phyloP scores from a whole-genome alignment of 495 filamentous ascomycete species.

The Lasiosphaeria miniovina region DNA sequence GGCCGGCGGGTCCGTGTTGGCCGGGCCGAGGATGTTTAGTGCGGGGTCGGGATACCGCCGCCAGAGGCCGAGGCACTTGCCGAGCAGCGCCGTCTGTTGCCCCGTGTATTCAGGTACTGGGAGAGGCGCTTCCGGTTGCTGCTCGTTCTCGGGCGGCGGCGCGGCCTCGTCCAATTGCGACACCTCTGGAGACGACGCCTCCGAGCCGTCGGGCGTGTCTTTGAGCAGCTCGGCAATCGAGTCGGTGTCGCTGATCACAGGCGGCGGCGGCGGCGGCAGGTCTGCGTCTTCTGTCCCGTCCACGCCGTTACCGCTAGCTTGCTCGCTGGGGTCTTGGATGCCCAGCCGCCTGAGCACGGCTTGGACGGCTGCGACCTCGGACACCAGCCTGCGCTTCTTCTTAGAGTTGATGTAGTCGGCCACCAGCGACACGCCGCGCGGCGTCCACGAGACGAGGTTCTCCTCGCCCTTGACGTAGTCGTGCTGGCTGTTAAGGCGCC shows the following conservation, averaged over 20 bases:
- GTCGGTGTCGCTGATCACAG: constrained; percentile 24
- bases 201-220: constrained; percentile 41
- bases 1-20: constrained; percentile 71
- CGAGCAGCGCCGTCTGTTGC: constrained; percentile 57
- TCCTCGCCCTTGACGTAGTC: constrained; percentile 97
- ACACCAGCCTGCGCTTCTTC: constrained; percentile 64
- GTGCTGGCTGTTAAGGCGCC: constrained; percentile 93
- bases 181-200: constrained; percentile 2
- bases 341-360: constrained; percentile 58
- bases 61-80: constrained; percentile 77
- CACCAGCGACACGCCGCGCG: constrained; percentile 83
- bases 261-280: constrained; percentile 24
- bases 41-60: constrained; percentile 68
- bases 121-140: constrained; percentile 7
- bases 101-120: constrained; percentile 47
- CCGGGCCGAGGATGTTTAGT: constrained; percentile 67
- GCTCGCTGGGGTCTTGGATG: constrained; percentile 25
- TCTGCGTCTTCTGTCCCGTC: constrained; percentile 23
- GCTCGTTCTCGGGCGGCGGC: background rate
- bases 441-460: constrained; percentile 74
- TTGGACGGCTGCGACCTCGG: constrained; percentile 78
- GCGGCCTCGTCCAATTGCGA: constrained; percentile 3
- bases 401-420: constrained; percentile 72
- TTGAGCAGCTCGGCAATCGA: constrained; percentile 49
- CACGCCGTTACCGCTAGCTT: constrained; percentile 18